These are phyloP conservation scores for Platismatia glauca DNA, from an alignment of 495 filamentous ascomycete genomes.

Conservation along the genomic window DNA sequence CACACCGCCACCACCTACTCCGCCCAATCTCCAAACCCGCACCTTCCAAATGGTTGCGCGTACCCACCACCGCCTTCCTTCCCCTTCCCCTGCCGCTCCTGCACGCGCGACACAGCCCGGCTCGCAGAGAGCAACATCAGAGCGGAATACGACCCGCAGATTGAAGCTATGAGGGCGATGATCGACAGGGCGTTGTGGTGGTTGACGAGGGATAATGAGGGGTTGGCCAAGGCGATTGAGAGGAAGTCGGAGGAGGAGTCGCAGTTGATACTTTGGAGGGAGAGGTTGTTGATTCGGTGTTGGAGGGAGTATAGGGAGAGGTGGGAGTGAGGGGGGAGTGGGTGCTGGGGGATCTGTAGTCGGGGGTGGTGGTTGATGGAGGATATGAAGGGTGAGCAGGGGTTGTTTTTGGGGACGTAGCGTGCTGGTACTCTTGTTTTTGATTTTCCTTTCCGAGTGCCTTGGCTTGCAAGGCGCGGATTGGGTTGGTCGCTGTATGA, in stretches of 20 bases:
- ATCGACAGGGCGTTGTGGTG: not conserved
- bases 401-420: not conserved
- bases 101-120: slow-evolving; percentile 1
- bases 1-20: not conserved
- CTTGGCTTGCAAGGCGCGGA: too few relatives aligned
- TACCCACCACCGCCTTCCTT: not conserved
- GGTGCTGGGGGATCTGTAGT: not conserved
- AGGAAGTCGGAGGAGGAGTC: slow-evolving; percentile 1
- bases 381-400: not conserved
- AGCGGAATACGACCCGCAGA: not conserved
- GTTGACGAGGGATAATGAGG: not conserved
- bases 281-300: not conserved
- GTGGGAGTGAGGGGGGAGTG: not conserved
- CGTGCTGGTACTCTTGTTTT: not conserved
- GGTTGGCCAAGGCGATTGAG: not conserved
- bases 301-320: slow-evolving; percentile 3
- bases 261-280: not conserved
- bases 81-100: slow-evolving; percentile 14
- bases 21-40: not conserved
- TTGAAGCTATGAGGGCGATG: not conserved
- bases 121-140: not conserved
- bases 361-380: not conserved
- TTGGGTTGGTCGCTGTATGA: not conserved
- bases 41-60: not conserved
- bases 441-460: too few relatives aligned